Base-by-base conservation (phyloP, 345 rosid genomes). In the Citrus australasica region DNA sequence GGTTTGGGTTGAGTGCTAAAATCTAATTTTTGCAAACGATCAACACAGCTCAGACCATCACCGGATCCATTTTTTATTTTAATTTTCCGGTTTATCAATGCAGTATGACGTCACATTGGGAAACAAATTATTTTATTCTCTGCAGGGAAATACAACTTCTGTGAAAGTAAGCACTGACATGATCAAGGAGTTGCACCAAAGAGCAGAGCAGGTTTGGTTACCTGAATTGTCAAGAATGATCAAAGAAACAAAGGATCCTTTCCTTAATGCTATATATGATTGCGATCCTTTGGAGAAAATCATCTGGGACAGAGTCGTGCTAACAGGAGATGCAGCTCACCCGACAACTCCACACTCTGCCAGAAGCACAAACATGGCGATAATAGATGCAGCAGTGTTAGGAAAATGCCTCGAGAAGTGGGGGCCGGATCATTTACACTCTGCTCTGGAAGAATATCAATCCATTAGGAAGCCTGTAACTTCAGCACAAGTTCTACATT, bases 311-410 rank as follows among this genome's bases (percentile, higher is more conserved):
- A 42, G 51, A 11, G 51, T 42, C 16, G 51, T 42, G 51, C 51
- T 42, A 0, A 42, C 51, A 11, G 97, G 96, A 38, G 98, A 92
- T 53, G 93, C 97, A 0, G 93, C 98, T 60, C 98, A 92, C 72
- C 96, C 97, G 9, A 86, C 88, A 5, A 88, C 90, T 51, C 97
- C 96, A 71, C 93, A 89, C 58, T 89, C 91, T 7, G 35, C 83
- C 42, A 83, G 96, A 83, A 94, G 97, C 81, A 92, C 93, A 55
- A 94, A 91, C 89, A 90, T 92, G 94, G 87, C 93, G 5, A 37
- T 91, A 69, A 37, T 86, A 40, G 98, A 92, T 79, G 93, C 94
- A 3, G 89, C 82, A 58, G 89, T 87, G 27, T 78, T 91, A 24
- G 94, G 94, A 17, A 82, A 86, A 65, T 90, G 94, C 85, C 79